Evolutionary conservation across 345 rosid species (phyloP), one percentile per base, ranked within the genome.

Genomic region (Odontarrhena argentea): DNA sequence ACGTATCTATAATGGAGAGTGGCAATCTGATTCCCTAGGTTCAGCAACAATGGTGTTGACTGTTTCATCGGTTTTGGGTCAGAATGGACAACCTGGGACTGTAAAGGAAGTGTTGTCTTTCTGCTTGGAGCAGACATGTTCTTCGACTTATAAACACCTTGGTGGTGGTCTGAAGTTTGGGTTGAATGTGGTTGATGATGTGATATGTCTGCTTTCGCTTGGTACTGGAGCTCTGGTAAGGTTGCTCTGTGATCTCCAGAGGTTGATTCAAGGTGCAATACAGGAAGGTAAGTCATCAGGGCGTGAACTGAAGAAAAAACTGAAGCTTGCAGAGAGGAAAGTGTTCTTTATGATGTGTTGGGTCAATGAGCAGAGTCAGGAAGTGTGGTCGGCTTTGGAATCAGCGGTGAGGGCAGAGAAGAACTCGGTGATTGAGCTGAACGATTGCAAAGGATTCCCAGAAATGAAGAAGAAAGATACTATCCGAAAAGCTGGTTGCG

Each of bases 1-100:
- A 9, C 89, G 93, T 7, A 74, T 91, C 61, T 94, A 91, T 66
- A 91, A 94, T 60, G 97, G 99, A 63, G 99, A 94, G 15, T 86
- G 96, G 91, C 74, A 76, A 65, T 81, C 87, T 0, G 97, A 94
- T 73, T 78, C 85, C 10, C 22, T 79, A 40, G 99, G 93, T 49
- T 77, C 97, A 38, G 83, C 82, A 0, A 74, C 81, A 71, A 81
- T 77, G 70, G 76, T 82, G 8, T 56, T 87, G 67, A 82, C 73
- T 44, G 60, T 87, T 36, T 94, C 97, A 22, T 84, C 79, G 2
- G 88, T 91, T 63, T 73, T 94, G 60, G 87, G 92, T 68, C 86
- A 82, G 36, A 84, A 66, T 14, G 70, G 77, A 40, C 95, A 83
- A 61, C 96, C 93, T 1, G 88, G 85, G 77, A 79, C 79, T 0